Evolutionary conservation across 805 yeast species (phyloP), one percentile per base, ranked within the genome.

Genomic region (Blastobotrys americana): DNA sequence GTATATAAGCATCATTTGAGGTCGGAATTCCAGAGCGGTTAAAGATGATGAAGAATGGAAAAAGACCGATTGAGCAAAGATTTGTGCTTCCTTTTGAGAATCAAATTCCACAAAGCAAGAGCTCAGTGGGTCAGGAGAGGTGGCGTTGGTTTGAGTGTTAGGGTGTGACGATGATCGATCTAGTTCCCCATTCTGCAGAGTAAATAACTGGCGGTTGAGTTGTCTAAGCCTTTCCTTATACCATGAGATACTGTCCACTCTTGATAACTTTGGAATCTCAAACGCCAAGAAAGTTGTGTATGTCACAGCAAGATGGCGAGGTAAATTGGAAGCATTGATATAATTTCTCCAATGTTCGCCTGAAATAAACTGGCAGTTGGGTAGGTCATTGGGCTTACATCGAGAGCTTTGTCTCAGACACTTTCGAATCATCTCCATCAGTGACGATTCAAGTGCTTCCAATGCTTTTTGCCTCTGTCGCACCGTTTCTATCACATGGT

Each of bases 261-360:
- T 25, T 8, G 31, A 8, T 8, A 25, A 8, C 8, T 8, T 25
- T 8, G 31, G 31, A 13, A 25, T 13, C 13, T 25, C 31, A 8
- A 25, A 8, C 31, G 10, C 31, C 31, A 25, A 8, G 10, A 25
- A 8, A 25, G 10, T 25, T 13, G 31, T 25, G 8, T 25, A 13
- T 25, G 13, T 13, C 10, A 25, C 13, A 8, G 8, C 31, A 25
- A 8, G 13, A 13, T 25, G 31, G 31, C 31, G 31, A 25, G 95
- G 95, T 55, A 85, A 71, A 63, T 85, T 84, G 56, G 76, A 74
- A 22, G 64, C 69, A 3, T 71, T 68, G 50, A 86, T 70, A 60
- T 84, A 85, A 37, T 39, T 37, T 22, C 52, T 39, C 65, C 64
- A 62, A 10, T 39, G 44, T 33, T 46, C 47, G 5, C 61, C 57